Evolutionary conservation across 257 asterid genomes (phyloP).

Genomic region (Nemophila menziesii): DNA sequence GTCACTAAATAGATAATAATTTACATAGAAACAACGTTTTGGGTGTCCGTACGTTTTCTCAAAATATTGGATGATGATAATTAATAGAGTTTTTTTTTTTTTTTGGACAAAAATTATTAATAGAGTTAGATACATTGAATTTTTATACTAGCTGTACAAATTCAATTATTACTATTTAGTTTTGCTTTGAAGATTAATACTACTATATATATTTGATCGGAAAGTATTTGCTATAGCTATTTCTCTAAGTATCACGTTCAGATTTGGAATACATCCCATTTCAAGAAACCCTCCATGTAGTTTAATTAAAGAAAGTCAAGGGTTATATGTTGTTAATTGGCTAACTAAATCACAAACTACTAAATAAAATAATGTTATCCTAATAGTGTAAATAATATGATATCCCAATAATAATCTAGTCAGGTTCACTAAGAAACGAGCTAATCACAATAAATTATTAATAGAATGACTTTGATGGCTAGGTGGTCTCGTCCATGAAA

Average conservation of each 20-base stretch:
- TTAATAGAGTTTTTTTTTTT: too few species aligned
- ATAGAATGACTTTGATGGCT: too few species aligned
- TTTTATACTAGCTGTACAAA: too few species aligned
- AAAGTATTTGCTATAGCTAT: not conserved
- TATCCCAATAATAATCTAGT: slow-evolving; percentile 5
- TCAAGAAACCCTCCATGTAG: not conserved
- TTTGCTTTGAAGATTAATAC: too few species aligned
- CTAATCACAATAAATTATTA: not conserved
- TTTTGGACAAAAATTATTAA: too few species aligned
- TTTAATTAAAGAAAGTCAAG: slow-evolving; percentile 1
- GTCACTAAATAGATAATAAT: not conserved
- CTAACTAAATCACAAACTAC: not conserved
- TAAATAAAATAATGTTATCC: not conserved
- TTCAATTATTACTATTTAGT: too few species aligned
- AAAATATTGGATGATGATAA: too few species aligned
- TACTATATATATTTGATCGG: too few species aligned
- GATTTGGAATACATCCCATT: not conserved
- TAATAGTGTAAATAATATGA: too few species aligned
- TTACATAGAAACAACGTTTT: too few species aligned
- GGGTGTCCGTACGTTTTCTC: too few species aligned
- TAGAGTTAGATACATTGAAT: too few species aligned
- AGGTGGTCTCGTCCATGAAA: not conserved
- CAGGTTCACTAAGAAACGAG: slow-evolving; percentile 6
- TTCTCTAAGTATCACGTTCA: not conserved
- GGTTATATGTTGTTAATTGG: not conserved